phyloP scores from a whole-genome alignment of 768 basidiomycete species.

The Lanmaoa pseudosensibilis region DNA sequence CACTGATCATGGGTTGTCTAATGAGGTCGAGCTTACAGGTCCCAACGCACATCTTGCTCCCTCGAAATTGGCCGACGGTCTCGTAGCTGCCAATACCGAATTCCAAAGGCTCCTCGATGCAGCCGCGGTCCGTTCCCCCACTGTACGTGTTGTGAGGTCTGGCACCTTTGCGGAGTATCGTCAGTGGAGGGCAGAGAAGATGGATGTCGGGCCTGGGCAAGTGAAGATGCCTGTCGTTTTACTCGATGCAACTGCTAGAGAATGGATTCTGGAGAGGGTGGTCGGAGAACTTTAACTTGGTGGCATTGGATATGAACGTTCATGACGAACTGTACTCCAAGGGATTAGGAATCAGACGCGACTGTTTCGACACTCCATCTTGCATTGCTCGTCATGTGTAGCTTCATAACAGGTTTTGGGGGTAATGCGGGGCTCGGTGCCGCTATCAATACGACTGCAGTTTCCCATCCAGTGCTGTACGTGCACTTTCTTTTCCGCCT shows the following conservation, averaged over 20 bases:
- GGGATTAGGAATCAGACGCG: too few species aligned
- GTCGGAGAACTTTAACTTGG: neutral
- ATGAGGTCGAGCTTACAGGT: too few species aligned
- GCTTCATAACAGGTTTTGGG: slow-evolving; percentile 75
- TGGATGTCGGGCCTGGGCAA: neutral
- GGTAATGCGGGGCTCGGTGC: slow-evolving; percentile 69
- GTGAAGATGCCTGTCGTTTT: neutral
- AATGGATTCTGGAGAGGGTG: neutral
- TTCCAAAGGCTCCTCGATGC: too few species aligned
- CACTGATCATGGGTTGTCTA: too few species aligned
- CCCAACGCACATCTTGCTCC: too few species aligned
- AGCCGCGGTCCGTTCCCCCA: too few species aligned
- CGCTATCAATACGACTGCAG: slow-evolving; percentile 82
- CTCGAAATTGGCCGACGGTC: too few species aligned
- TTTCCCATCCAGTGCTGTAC: slow-evolving; percentile 69
- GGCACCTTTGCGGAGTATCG: neutral
- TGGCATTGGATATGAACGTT: neutral
- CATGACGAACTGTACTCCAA: too few species aligned
- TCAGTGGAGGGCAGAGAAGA: neutral
- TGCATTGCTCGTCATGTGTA: slow-evolving; percentile 55
- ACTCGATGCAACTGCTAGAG: neutral
- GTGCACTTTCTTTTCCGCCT: slow-evolving; percentile 24
- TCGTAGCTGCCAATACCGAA: too few species aligned
- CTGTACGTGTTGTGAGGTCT: neutral
- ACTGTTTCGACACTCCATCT: slow-evolving; percentile 47